Base-by-base conservation (phyloP, 768 basidiomycete species). In the Boletus reticulatus region DNA sequence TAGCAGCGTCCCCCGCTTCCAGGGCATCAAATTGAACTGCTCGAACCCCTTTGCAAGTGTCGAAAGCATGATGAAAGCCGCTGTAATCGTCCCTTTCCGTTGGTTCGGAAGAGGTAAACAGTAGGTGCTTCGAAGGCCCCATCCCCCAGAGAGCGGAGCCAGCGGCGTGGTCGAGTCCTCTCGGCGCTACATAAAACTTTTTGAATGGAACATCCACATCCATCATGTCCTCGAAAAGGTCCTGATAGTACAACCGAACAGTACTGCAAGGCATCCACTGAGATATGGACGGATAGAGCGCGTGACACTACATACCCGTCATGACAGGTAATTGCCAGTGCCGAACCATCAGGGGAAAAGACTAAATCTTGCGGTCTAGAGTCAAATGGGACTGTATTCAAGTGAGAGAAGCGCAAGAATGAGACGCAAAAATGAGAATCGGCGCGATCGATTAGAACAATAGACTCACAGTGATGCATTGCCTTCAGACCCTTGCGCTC, bases 81-180 rank as follows among this genome's bases (percentile, higher is more conserved):
- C 61, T 59, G 6, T 67, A 62, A 12, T 47, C 55, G 1, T 44
- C 32, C 36, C 12, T 43, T 4, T 44, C 20, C 51, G 13, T 59
- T 6, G 82, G 78, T 58, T 85, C 85, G 1, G 84, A 81, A 2
- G 83, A 86, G 1, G 81, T 80, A 64, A 84, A 84, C 14, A 87
- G 57, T 12, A 72, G 55, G 14, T 73, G 59, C 0, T 72, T 57
- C 0, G 81, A 78, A 0, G 63, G 46, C 1, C 67, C 76, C 19
- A 34, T 43, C 2, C 85, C 85, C 86, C 86, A 88, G 10, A 68
- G 65, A 22, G 83, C 76, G 7, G 78, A 68, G 4, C 84, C 85
- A 29, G 77, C 65, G 22, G 69, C 67, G 13, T 73, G 74, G 14
- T 34, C 48, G 4, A 60, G 62, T 16, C 50, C 46, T 37, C 47